Conservation (phyloP, 192 early-diverging fungal genomes). For the Coemansia umbellata region DNA sequence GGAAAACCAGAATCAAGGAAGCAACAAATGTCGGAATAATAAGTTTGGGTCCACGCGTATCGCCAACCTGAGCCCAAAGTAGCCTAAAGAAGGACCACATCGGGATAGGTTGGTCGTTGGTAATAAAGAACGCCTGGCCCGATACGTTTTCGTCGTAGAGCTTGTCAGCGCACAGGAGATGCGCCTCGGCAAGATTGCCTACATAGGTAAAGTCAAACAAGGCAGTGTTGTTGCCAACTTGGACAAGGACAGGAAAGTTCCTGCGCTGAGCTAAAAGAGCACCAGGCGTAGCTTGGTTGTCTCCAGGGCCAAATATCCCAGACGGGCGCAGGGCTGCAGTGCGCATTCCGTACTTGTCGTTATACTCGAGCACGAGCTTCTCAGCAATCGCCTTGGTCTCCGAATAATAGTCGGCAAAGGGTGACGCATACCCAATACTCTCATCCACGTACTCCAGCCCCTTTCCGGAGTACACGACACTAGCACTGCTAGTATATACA, state of each 20-base stretch:
- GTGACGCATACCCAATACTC: slow-evolving; percentile 65
- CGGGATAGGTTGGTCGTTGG: slow-evolving; percentile 82
- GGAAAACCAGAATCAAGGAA: slow-evolving; percentile 60
- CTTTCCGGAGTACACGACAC: slow-evolving; percentile 82
- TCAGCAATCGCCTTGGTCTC: slow-evolving; percentile 84
- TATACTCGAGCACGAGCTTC: slow-evolving; percentile 69
- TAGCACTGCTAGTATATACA: slow-evolving; percentile 83
- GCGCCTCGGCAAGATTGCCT: slow-evolving; percentile 88
- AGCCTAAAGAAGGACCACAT: slow-evolving; percentile 88
- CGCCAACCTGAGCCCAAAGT: slow-evolving; percentile 59
- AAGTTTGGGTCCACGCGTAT: slow-evolving; percentile 55
- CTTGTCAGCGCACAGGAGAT: slow-evolving; percentile 79
- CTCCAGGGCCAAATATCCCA: slow-evolving; percentile 89
- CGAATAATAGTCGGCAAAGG: slow-evolving; percentile 85
- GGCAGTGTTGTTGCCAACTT: slow-evolving; percentile 79
- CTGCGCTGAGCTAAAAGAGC: slow-evolving; percentile 60
- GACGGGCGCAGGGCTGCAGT: slow-evolving; percentile 82
- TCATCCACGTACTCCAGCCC: slow-evolving; percentile 79
- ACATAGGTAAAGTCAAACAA: slow-evolving; percentile 93
- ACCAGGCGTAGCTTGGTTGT: slow-evolving; percentile 66
- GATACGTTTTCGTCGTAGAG: slow-evolving; percentile 54
- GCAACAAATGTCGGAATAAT: slow-evolving; percentile 66
- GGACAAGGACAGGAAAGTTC: slow-evolving; percentile 60
- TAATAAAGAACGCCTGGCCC: slow-evolving; percentile 82
- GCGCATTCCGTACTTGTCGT: slow-evolving; percentile 57